phyloP scores from a whole-genome alignment of 495 filamentous ascomycete species.

The Apiosordaria backusii region DNA sequence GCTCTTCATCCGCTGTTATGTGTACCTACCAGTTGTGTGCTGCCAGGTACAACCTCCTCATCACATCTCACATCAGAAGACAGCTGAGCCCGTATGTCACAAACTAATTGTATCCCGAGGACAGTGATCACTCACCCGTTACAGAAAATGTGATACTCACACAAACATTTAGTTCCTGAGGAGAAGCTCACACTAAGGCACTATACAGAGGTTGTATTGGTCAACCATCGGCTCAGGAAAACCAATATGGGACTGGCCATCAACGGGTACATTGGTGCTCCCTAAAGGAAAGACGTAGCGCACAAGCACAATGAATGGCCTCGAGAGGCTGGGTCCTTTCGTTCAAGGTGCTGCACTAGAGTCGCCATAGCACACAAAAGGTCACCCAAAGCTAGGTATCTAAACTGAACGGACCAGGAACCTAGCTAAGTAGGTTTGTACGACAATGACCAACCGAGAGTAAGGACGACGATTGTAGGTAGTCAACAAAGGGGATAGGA shows the following conservation, averaged over 20 bases:
- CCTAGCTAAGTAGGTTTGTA: too few species aligned
- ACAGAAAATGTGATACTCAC: not conserved
- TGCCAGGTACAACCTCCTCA: not conserved
- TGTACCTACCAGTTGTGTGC: not conserved
- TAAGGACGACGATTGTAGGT: too few species aligned
- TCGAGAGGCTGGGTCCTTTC: not conserved
- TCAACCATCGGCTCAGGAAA: not conserved
- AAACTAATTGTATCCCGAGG: not conserved
- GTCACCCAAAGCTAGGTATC: too few species aligned
- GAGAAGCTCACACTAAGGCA: not conserved
- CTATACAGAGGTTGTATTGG: not conserved
- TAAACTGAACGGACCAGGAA: too few species aligned
- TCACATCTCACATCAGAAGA: not conserved
- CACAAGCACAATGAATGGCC: not conserved
- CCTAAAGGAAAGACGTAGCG: not conserved
- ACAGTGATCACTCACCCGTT: not conserved
- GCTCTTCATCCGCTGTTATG: not conserved
- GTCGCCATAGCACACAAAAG: too few species aligned
- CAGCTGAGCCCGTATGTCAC: not conserved
- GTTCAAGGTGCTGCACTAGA: too few species aligned
- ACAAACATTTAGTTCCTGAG: not conserved
- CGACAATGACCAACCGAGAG: too few species aligned
- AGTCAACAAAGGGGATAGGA: too few species aligned
- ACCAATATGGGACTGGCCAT: not conserved
- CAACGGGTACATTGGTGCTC: too few species aligned